Conservation (phyloP, 306 rosid genomes). For the Lablab purpureus region DNA sequence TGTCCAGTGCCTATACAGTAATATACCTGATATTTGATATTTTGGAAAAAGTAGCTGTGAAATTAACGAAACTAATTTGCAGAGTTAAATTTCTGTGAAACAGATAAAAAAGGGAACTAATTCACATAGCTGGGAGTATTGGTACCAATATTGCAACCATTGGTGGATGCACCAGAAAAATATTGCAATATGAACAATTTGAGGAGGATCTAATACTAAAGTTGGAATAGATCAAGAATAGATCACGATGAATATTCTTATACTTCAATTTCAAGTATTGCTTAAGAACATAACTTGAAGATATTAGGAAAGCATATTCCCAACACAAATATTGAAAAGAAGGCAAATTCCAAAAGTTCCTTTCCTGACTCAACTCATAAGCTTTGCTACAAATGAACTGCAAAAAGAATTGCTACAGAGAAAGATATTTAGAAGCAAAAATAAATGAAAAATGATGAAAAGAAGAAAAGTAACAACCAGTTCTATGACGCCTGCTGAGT, state of each 20-base stretch:
- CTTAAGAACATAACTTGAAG: neutral
- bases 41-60: neutral
- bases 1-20: neutral
- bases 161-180: neutral
- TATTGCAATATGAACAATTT: conserved; percentile 3
- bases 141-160: neutral
- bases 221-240: neutral
- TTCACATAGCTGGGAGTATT: neutral
- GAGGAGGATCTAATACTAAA: neutral
- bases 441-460: conserved; percentile 48
- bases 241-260: neutral
- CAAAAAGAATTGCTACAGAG: conserved; percentile 76
- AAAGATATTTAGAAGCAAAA: conserved; percentile 39
- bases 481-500: conserved; percentile 42
- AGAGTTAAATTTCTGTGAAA: neutral
- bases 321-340: neutral
- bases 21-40: neutral
- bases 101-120: neutral
- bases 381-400: conserved; percentile 72
- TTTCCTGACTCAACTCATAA: conserved; percentile 62
- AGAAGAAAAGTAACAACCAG: conserved; percentile 41
- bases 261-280: neutral
- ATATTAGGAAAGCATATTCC: neutral
- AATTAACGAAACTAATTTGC: neutral
- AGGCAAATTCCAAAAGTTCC: conserved; percentile 45